Evolutionary conservation across 306 rosid genomes (phyloP).

Genomic region (Citrullus colocynthis): DNA sequence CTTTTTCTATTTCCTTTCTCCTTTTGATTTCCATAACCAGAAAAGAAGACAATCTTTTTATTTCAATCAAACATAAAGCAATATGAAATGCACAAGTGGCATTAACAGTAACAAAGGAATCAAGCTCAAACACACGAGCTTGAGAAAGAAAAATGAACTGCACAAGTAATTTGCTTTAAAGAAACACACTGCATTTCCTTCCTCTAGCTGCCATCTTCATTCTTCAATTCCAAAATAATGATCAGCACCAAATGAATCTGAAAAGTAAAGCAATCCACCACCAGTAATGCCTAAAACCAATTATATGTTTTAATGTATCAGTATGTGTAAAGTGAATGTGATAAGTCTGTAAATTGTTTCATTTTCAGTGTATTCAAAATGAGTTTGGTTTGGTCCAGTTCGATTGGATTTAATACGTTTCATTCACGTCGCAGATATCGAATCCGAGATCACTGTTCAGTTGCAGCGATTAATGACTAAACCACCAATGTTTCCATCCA

Average conservation of each 20-base stretch:
- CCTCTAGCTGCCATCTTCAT: not conserved
- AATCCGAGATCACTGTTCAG: not conserved
- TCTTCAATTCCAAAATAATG: too few species aligned
- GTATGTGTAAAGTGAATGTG: not conserved
- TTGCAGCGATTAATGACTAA: slow-evolving; percentile 25
- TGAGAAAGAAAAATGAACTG: not conserved
- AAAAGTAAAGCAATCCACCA: not conserved
- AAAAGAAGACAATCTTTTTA: not conserved
- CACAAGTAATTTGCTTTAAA: not conserved
- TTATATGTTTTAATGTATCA: not conserved
- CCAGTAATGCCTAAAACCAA: not conserved
- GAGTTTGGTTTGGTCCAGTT: not conserved
- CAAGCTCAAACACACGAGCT: not conserved
- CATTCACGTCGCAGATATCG: not conserved
- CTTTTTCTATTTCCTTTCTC: not conserved
- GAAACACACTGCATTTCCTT: not conserved
- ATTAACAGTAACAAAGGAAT: not conserved
- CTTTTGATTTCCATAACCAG: not conserved
- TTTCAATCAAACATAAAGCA: not conserved
- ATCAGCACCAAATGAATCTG: not conserved
- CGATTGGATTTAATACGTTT: not conserved
- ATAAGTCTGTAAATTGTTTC: not conserved
- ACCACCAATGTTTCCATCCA: slow-evolving; percentile 20
- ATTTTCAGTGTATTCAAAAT: not conserved
- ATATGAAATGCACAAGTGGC: not conserved